These are phyloP conservation scores for Vitellaria paradoxa DNA, from an alignment of 179 eudicot genomes.

Conservation along the genomic window DNA sequence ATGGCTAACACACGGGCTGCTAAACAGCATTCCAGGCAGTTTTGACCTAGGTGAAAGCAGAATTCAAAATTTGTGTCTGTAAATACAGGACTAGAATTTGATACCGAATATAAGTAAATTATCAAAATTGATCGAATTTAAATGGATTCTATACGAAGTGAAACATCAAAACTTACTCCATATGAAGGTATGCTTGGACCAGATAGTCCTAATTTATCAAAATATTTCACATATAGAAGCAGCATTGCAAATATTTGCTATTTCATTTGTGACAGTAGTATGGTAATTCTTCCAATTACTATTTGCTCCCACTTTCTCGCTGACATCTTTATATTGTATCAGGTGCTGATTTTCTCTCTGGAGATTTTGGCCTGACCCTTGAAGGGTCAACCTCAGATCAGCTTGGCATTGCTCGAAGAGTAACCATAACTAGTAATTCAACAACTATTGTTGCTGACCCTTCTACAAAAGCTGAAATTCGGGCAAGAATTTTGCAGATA, in stretches of 20 bases:
- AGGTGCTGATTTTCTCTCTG: slow-evolving; percentile 93
- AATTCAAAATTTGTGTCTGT: not conserved
- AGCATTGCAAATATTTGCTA: not conserved
- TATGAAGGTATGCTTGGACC: slow-evolving; percentile 4
- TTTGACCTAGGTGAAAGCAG: not conserved
- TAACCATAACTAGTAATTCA: slow-evolving; percentile 58
- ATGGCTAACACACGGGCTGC: not conserved
- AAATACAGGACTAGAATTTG: not conserved
- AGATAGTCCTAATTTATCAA: not conserved
- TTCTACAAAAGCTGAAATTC: slow-evolving; percentile 77
- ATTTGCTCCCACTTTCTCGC: slow-evolving; percentile 6
- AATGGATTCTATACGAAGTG: not conserved
- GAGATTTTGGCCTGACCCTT: slow-evolving; percentile 76
- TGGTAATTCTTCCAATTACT: not conserved
- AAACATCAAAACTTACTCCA: not conserved
- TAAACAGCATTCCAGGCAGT: not conserved
- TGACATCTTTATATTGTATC: slow-evolving; percentile 15
- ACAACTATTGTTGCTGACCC: slow-evolving; percentile 84
- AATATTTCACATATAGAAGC: not conserved
- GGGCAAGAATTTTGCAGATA: slow-evolving; percentile 81
- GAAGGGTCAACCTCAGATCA: slow-evolving; percentile 81
- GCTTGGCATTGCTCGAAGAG: slow-evolving; percentile 85
- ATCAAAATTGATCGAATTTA: not conserved
- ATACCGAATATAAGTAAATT: not conserved
- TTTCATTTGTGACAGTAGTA: slow-evolving; percentile 9